Evolutionary conservation across 2,329 filamentous ascomycete genomes (phyloP).

Genomic region (Fusarium luffae): DNA sequence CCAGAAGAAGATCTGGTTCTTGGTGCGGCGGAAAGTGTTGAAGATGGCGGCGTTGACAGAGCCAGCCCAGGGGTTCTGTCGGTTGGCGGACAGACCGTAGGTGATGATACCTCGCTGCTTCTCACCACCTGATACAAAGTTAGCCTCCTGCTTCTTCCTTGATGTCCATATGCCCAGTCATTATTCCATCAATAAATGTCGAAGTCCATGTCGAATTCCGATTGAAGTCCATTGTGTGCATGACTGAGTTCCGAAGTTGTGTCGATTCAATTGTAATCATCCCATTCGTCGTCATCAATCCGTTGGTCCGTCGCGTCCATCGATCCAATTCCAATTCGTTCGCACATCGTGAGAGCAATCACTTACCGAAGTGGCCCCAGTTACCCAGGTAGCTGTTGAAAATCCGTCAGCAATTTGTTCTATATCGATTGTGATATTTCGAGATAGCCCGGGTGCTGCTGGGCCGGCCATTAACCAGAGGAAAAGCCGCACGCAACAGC

Average conservation of each 20-base stretch:
- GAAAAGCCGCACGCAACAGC: slow-evolving; percentile 50
- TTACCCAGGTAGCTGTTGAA: slow-evolving; percentile 73
- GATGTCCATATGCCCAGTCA: background rate
- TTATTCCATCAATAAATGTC: background rate
- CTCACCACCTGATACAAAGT: slow-evolving; percentile 60
- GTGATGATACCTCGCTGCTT: slow-evolving; percentile 72
- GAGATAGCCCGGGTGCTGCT: slow-evolving; percentile 24
- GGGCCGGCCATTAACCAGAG: slow-evolving; percentile 19
- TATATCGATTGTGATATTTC: slow-evolving; percentile 14
- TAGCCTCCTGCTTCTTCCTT: slow-evolving; percentile 30
- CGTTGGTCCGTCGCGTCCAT: slow-evolving; percentile 41
- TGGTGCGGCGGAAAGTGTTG: slow-evolving; percentile 92
- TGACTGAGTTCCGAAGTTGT: background rate
- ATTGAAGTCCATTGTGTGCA: background rate
- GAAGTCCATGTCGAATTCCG: background rate
- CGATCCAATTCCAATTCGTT: slow-evolving; percentile 32
- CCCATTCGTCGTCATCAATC: slow-evolving; percentile 26
- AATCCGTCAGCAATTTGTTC: slow-evolving; percentile 41
- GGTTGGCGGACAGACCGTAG: slow-evolving; percentile 87
- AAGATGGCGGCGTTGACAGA: slow-evolving; percentile 85
- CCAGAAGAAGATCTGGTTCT: slow-evolving; percentile 89
- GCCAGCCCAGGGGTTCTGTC: slow-evolving; percentile 87
- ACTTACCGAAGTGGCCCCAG: slow-evolving; percentile 82
- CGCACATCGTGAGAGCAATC: slow-evolving; percentile 30
- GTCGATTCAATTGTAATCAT: slow-evolving; percentile 34